These are phyloP conservation scores for Pseudonitzschia multistriata DNA, from an alignment of 108 stramenopile genomes.

Conservation along the genomic window DNA sequence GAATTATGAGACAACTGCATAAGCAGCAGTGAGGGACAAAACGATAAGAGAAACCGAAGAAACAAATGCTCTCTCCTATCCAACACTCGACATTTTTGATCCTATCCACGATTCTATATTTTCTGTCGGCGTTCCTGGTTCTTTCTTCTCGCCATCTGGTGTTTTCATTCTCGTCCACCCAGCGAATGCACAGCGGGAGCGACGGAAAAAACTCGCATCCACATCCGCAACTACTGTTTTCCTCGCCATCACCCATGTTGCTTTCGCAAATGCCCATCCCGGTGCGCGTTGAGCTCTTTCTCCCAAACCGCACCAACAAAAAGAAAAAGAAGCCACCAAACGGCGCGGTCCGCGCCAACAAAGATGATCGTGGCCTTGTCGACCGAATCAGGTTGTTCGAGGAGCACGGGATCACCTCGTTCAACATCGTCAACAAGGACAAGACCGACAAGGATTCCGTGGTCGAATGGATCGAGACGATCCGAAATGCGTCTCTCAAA, in stretches of 20 bases:
- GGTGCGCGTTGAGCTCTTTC: not conserved
- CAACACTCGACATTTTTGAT: not conserved
- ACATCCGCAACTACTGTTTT: not conserved
- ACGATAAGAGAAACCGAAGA: not conserved
- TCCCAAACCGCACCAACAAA: too few species aligned
- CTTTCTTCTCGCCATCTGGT: not conserved
- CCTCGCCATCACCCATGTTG: not conserved
- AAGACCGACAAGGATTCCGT: conserved; percentile 22
- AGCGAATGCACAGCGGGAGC: not conserved
- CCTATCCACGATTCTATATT: not conserved
- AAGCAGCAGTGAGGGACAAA: too few species aligned
- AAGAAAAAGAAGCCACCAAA: not conserved
- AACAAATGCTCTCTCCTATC: not conserved
- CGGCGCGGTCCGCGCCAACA: not conserved
- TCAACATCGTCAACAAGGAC: conserved; percentile 51
- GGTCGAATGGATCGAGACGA: conserved; percentile 20
- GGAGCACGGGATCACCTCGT: conserved; percentile 27
- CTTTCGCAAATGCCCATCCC: not conserved
- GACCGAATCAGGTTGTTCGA: conserved; percentile 29
- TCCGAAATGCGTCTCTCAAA: conserved; percentile 8
- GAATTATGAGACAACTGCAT: too few species aligned
- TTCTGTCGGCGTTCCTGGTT: not conserved
- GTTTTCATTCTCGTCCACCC: not conserved
- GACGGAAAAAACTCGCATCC: not conserved
- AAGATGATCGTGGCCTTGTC: not conserved